Evolutionary conservation across 345 rosid genomes (phyloP), one percentile per base, ranked within the genome.

Genomic region (Murraya koenigii): DNA sequence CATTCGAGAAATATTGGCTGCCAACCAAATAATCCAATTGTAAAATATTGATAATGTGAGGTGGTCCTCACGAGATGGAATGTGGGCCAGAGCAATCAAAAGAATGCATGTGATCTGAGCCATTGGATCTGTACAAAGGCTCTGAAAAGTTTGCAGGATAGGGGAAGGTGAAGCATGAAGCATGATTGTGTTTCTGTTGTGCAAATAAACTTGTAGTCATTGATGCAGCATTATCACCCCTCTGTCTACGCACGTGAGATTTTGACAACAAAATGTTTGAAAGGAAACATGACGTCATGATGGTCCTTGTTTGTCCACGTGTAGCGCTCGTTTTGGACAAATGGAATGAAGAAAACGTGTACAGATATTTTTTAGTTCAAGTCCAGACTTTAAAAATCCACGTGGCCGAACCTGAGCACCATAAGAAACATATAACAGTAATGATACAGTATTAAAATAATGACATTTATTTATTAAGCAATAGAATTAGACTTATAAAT

Each of bases 211-310:
- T 74, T 10, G 28, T 62, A 30, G 39, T 75, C 5, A 52, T 30
- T 44, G 7, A 8, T 74, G 41, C 30, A 74, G 41, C 59, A 44
- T 7, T 2, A 60, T 22, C 30, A 6, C 60, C 41, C 32, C 44
- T n/a, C 59, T 62, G 69, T 63, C 69, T 32, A 10, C 25, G 32
- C 77, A 75, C 77, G 61, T 75, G 77, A 7, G 47, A 63, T 19
- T 63, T 60, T 56, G 1, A 17, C 13, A 2, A 6, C 6, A 63
- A 26, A 26, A 20, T 22, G 7, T 44, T 47, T 63, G 23, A 32
- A 44, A 44, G 70, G 60, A 63, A 63, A 74, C 60, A 74, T 1
- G n/a, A 44, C 59, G 58, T 47, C 72, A 44, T 30, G 2, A 8
- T 1, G 2, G 35, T 23, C 72, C 59, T 0, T 3, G 0, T 36